Evolutionary conservation across 106 monocot species (phyloP).

Genomic region (Cymbidium sinense): DNA sequence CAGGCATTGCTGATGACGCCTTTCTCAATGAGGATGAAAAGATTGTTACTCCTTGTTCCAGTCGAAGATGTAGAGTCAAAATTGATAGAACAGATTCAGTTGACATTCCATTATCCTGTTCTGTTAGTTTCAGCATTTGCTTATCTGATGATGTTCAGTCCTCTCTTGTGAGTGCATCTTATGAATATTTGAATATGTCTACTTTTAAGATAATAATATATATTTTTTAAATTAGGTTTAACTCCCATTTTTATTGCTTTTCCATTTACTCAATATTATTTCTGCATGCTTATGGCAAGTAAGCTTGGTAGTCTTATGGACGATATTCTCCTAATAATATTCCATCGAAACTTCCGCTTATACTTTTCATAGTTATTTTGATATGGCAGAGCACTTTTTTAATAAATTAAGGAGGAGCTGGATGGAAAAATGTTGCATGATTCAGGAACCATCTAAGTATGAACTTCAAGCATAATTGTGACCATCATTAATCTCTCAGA

Average conservation of each 20-base stretch:
- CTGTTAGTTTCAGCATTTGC: background rate
- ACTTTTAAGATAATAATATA: background rate
- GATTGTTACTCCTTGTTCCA: constrained; percentile 1
- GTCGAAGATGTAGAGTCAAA: background rate
- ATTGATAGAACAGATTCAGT: background rate
- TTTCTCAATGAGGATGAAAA: background rate
- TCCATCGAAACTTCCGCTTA: background rate
- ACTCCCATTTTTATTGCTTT: background rate
- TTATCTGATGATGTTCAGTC: constrained; percentile 7
- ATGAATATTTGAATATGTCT: background rate
- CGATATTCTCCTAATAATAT: background rate
- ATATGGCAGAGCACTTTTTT: background rate
- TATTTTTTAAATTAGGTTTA: background rate
- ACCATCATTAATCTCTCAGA: background rate
- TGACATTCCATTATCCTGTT: background rate
- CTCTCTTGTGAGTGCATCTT: constrained; percentile 8
- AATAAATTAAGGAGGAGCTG: background rate
- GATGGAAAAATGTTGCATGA: background rate
- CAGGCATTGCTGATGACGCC: background rate
- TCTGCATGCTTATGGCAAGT: background rate
- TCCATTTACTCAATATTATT: background rate
- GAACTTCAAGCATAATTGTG: background rate
- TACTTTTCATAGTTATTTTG: background rate
- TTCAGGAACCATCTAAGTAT: background rate
- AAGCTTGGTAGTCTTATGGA: background rate